Evolutionary conservation across 148 eudicot species (phyloP).

Genomic region (Rhododendron ovatum): DNA sequence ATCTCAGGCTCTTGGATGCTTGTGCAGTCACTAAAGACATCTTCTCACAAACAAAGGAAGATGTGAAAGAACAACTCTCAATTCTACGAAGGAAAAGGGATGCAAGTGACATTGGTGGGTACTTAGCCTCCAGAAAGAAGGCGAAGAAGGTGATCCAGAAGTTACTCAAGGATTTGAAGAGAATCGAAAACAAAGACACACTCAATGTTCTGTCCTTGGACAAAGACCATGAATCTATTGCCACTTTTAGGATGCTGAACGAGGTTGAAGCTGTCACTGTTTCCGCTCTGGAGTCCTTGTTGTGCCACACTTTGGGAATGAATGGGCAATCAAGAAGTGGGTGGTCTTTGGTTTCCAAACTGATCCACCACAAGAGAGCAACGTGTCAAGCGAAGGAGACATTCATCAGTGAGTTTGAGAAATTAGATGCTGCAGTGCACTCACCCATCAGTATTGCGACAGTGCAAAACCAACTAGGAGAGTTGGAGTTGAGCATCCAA

Average conservation of each 20-base stretch:
- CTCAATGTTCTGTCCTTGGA: neutral
- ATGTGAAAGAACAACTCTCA: conserved; percentile 17
- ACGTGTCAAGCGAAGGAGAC: neutral
- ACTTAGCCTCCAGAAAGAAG: conserved; percentile 18
- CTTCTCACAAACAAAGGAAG: conserved; percentile 18
- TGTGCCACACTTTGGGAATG: conserved; percentile 5
- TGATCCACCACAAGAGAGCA: conserved; percentile 1
- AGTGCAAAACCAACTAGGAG: conserved; percentile 10
- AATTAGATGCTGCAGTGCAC: neutral
- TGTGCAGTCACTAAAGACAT: conserved; percentile 20
- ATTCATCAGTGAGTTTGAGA: conserved; percentile 7
- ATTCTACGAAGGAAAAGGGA: conserved; percentile 14
- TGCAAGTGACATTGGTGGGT: neutral
- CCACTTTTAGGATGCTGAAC: neutral
- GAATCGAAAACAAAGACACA: neutral
- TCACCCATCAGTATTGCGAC: neutral
- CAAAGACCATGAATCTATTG: neutral
- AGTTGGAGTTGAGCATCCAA: conserved; percentile 13
- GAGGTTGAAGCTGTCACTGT: conserved; percentile 19
- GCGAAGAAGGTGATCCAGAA: conserved; percentile 11
- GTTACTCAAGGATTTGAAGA: conserved; percentile 6
- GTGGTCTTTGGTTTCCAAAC: conserved; percentile 19
- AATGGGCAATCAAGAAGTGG: neutral
- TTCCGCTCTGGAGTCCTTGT: conserved; percentile 14
- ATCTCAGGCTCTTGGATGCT: conserved; percentile 24